phyloP scores from a whole-genome alignment of 2,329 filamentous ascomycete species.

The Stagonosporopsis chrysanthemi region DNA sequence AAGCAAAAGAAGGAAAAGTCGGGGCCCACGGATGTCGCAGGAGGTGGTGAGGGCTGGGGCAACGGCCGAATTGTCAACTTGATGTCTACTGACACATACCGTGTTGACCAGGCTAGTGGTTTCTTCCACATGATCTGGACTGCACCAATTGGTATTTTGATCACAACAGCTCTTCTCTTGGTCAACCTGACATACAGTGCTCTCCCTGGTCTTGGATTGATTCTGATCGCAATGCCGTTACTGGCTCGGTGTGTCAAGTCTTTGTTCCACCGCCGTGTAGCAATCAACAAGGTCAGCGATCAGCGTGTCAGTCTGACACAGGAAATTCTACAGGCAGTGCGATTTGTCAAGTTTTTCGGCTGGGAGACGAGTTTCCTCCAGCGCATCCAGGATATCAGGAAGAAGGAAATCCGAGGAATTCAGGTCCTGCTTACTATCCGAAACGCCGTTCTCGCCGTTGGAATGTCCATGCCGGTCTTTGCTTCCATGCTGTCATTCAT shows the following conservation, averaged over 20 bases:
- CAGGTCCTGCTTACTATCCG: slow-evolving; percentile 83
- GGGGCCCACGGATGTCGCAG: slow-evolving; percentile 60
- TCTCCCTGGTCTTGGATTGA: slow-evolving; percentile 82
- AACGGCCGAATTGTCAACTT: slow-evolving; percentile 92
- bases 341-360: slow-evolving; percentile 96
- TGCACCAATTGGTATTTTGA: slow-evolving; percentile 76
- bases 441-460: slow-evolving; percentile 83
- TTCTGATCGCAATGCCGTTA: slow-evolving; percentile 79
- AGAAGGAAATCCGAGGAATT: slow-evolving; percentile 80
- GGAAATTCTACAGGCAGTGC: slow-evolving; percentile 87
- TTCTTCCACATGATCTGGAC: slow-evolving; percentile 95
- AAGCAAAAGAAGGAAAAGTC: slow-evolving; percentile 53
- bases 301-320: slow-evolving; percentile 90
- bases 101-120: slow-evolving; percentile 85
- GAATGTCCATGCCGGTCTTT: slow-evolving; percentile 88
- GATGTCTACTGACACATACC: slow-evolving; percentile 95
- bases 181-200: slow-evolving; percentile 92
- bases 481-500: slow-evolving; percentile 96
- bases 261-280: slow-evolving; percentile 75
- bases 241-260: slow-evolving; percentile 79
- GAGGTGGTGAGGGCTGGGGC: slow-evolving; percentile 83
- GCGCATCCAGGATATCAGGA: slow-evolving; percentile 76
- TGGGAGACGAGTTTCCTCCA: slow-evolving; percentile 90
- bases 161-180: slow-evolving; percentile 81
- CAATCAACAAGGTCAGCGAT: slow-evolving; percentile 93